These are phyloP conservation scores for Erodium moschatum DNA, from an alignment of 441 rosid species.

Conservation along the genomic window DNA sequence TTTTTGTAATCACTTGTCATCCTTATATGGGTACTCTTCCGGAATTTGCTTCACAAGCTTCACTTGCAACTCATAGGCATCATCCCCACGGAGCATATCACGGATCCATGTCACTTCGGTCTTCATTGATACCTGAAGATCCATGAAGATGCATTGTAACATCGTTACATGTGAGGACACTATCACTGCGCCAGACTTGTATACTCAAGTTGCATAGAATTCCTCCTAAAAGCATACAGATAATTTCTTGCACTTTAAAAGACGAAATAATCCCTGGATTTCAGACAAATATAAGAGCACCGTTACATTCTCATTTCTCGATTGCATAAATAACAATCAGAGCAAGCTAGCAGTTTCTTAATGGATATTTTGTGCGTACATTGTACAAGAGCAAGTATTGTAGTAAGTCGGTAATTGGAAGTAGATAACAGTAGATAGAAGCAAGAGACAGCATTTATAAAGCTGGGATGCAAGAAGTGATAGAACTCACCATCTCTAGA, in stretches of 20 bases:
- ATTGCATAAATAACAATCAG: too few species aligned
- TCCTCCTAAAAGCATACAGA: not conserved
- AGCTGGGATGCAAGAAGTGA: not conserved
- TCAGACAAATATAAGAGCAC: not conserved
- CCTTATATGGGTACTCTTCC: slow-evolving; percentile 95
- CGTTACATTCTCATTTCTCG: not conserved
- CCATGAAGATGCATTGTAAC: not conserved
- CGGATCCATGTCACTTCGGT: slow-evolving; percentile 82
- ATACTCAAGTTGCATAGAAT: not conserved
- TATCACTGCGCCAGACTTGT: not conserved
- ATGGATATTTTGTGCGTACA: too few species aligned
- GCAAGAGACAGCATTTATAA: not conserved
- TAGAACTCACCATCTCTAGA: slow-evolving; percentile 65
- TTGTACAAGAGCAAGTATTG: too few species aligned
- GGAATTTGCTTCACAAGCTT: slow-evolving; percentile 74
- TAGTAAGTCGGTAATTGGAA: not conserved
- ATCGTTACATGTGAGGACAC: not conserved
- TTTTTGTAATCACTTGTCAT: slow-evolving; percentile 43
- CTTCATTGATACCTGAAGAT: slow-evolving; percentile 76
- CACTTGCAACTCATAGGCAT: slow-evolving; percentile 76
- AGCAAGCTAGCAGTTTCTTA: too few species aligned
- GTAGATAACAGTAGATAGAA: not conserved
- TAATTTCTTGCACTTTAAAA: not conserved
- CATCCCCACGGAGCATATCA: slow-evolving; percentile 82
- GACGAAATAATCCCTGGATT: not conserved